Evolutionary conservation across 306 rosid species (phyloP).

Genomic region (Vigna mungo): DNA sequence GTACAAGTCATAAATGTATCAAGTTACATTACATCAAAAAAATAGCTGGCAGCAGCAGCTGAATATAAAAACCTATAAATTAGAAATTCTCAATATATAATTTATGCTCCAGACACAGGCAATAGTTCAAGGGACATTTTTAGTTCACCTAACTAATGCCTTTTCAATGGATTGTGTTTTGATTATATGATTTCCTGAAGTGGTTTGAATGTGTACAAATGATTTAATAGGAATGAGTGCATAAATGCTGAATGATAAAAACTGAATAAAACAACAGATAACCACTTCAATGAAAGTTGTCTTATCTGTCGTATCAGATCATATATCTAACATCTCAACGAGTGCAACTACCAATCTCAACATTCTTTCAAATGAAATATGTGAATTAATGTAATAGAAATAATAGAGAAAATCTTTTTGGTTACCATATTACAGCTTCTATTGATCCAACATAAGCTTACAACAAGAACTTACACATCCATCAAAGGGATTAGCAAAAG

Average conservation of each 20-base stretch:
- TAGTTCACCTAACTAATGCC: neutral
- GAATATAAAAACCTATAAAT: conserved; percentile 28
- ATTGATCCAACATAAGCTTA: neutral
- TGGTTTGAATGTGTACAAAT: neutral
- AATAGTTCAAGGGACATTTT: conserved; percentile 11
- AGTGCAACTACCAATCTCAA: neutral
- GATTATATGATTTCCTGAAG: neutral
- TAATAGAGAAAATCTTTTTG: neutral
- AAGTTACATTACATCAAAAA: neutral
- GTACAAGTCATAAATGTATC: conserved; percentile 47
- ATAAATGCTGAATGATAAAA: conserved; percentile 21
- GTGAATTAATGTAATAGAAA: neutral
- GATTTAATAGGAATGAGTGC: neutral
- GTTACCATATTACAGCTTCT: conserved; percentile 9
- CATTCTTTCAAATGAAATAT: conserved; percentile 29
- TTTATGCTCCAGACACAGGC: conserved; percentile 1
- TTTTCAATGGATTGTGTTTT: neutral
- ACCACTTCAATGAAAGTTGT: neutral
- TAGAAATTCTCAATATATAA: neutral
- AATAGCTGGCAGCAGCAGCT: conserved; percentile 27
- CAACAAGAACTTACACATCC: neutral
- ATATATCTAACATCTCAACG: neutral
- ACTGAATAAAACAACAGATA: conserved; percentile 17
- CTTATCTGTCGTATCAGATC: neutral
- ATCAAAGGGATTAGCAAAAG: conserved; percentile 9